phyloP scores from a whole-genome alignment of 1,284 basidiomycete genomes.

The Erythrobasidium hasegawianum region DNA sequence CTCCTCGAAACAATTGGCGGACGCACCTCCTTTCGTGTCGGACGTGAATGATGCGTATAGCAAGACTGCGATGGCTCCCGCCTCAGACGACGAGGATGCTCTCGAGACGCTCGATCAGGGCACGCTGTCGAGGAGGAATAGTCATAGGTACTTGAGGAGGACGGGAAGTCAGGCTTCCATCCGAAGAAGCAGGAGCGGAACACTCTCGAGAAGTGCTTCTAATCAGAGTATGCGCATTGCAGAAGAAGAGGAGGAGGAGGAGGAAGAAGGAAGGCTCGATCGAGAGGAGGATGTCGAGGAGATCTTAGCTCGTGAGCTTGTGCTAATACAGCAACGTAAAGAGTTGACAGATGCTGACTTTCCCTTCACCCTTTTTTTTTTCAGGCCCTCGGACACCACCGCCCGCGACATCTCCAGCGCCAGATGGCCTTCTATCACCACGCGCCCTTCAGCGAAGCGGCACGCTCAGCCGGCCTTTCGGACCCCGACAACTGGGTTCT shows the following conservation, averaged over 20 bases:
- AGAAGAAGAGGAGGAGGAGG: conserved; percentile 17
- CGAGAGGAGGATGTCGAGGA: background rate
- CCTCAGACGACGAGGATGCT: conserved; percentile 1
- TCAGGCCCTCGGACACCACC: background rate
- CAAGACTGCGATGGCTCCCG: background rate
- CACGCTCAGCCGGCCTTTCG: conserved; percentile 24
- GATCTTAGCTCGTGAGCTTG: background rate
- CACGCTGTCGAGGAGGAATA: conserved; percentile 19
- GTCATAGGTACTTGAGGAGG: conserved; percentile 12
- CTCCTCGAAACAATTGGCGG: background rate
- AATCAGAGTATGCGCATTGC: conserved; percentile 34
- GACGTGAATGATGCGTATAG: background rate
- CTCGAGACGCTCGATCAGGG: background rate
- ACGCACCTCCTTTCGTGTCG: background rate
- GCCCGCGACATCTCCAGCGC: background rate
- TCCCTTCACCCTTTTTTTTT: background rate
- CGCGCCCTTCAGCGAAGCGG: conserved; percentile 17
- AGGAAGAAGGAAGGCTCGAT: background rate
- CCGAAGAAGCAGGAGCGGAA: conserved; percentile 1
- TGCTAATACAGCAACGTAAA: background rate
- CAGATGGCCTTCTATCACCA: conserved; percentile 20
- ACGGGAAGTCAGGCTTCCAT: conserved; percentile 16
- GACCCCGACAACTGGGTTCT: conserved; percentile 30
- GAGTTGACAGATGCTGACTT: background rate
- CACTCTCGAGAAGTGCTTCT: conserved; percentile 10